Percentiles rank a stretch among this genome's conserved stretches.
Evolutionary conservation across 1,284 basidiomycete species (phyloP).

Genomic region (Naganishia cerealis): DNA sequence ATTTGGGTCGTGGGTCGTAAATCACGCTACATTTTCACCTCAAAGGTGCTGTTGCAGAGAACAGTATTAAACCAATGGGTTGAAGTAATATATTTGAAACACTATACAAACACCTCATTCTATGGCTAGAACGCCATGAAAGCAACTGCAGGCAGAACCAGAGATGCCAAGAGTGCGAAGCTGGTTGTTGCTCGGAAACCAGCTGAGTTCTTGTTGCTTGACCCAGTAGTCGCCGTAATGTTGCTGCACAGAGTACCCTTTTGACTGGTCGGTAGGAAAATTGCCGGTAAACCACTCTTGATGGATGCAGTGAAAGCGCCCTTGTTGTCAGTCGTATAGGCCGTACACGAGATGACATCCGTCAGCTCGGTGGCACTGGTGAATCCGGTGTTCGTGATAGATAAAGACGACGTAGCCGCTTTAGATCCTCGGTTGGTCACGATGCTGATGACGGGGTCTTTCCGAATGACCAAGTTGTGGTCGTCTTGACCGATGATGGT

Average conservation of each 20-base stretch:
- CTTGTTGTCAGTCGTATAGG: slow-evolving; percentile 40
- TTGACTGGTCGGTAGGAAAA: slow-evolving; percentile 39
- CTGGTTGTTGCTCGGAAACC: not conserved
- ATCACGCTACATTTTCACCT: not conserved
- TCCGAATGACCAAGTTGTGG: slow-evolving; percentile 62
- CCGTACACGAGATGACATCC: slow-evolving; percentile 44
- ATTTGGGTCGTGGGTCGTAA: slow-evolving; percentile 1
- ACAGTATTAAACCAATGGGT: not conserved
- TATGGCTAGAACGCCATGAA: not conserved
- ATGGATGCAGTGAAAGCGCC: slow-evolving; percentile 43
- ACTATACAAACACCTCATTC: not conserved
- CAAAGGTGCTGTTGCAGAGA: slow-evolving; percentile 1
- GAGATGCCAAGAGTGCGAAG: not conserved
- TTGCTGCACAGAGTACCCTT: slow-evolving; percentile 26
- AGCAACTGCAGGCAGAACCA: slow-evolving; percentile 5
- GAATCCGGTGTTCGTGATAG: slow-evolving; percentile 40
- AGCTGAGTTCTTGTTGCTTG: not conserved
- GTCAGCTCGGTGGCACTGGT: slow-evolving; percentile 38
- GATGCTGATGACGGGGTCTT: slow-evolving; percentile 66
- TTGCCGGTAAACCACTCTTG: slow-evolving; percentile 41
- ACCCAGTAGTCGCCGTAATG: slow-evolving; percentile 4
- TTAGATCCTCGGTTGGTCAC: slow-evolving; percentile 65
- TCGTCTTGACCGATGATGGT: slow-evolving; percentile 53
- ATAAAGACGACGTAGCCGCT: slow-evolving; percentile 38
- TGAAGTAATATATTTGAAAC: not conserved